These are phyloP conservation scores for Colletotrichum limetticola DNA, from an alignment of 2,329 filamentous ascomycete species.

Conservation along the genomic window DNA sequence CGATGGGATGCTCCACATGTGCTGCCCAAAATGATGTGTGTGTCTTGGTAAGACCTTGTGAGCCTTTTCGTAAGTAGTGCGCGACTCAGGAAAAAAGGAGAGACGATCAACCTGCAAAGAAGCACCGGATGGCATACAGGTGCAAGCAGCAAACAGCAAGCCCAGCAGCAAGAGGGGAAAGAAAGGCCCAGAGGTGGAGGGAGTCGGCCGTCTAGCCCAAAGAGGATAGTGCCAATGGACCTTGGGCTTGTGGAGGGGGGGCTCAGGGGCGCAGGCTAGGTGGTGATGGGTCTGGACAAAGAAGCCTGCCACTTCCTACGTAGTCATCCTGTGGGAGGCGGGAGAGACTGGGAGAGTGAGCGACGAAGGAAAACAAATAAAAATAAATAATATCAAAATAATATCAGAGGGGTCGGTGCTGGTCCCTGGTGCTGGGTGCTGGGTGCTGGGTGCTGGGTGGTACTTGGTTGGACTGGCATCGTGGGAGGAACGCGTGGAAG, in stretches of 20 bases:
- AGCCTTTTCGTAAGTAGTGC: slow-evolving; percentile 1
- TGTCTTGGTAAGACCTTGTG: background rate
- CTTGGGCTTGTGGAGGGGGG: slow-evolving; percentile 7
- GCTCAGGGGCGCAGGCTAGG: slow-evolving; percentile 13
- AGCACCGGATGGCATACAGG: slow-evolving; percentile 3
- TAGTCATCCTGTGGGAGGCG: background rate
- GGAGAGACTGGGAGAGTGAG: background rate
- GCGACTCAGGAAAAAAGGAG: slow-evolving; percentile 32
- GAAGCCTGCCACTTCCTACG: background rate
- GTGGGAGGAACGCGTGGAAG: slow-evolving; percentile 22
- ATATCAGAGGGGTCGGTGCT: background rate
- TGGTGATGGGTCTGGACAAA: slow-evolving; percentile 25
- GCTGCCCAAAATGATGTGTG: slow-evolving; percentile 16
- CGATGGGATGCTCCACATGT: background rate
- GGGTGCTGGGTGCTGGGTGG: too few species aligned
- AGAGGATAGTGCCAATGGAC: slow-evolving; percentile 20
- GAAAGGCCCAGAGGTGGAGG: slow-evolving; percentile 24
- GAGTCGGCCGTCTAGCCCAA: slow-evolving; percentile 27
- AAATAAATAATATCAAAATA: slow-evolving; percentile 1
- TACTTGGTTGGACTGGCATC: slow-evolving; percentile 1
- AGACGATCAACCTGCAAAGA: slow-evolving; percentile 22
- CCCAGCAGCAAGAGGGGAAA: slow-evolving; percentile 12
- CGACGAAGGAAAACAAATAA: background rate
- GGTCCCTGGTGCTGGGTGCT: background rate
- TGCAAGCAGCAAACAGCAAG: background rate